Conservation (phyloP, 2,329 filamentous ascomycete genomes). For the Seiridium unicorne region DNA sequence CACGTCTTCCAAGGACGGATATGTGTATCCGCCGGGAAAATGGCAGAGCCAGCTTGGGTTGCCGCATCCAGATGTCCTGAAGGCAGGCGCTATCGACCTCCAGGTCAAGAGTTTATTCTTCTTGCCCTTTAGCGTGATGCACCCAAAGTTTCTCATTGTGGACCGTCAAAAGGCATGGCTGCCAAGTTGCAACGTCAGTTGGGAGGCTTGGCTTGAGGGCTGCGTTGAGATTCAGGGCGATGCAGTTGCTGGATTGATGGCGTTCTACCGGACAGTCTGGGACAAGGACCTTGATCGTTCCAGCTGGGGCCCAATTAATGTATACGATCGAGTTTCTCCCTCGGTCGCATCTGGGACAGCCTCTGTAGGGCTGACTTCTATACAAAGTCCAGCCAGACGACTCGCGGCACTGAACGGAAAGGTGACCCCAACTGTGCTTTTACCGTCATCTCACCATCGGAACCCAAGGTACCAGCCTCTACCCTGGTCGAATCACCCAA, state of each 20-base stretch:
- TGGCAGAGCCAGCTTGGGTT: slow-evolving; percentile 66
- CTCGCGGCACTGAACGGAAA: slow-evolving; percentile 13
- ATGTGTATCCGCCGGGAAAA: slow-evolving; percentile 54
- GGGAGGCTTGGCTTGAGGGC: slow-evolving; percentile 85
- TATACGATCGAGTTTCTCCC: background rate
- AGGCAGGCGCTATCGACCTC: slow-evolving; percentile 62
- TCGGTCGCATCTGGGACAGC: background rate
- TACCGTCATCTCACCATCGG: slow-evolving; percentile 72
- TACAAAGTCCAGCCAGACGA: slow-evolving; percentile 19
- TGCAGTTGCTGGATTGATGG: slow-evolving; percentile 58
- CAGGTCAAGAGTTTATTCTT: slow-evolving; percentile 77
- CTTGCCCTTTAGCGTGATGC: slow-evolving; percentile 80
- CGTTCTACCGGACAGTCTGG: slow-evolving; percentile 73
- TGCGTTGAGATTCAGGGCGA: slow-evolving; percentile 66
- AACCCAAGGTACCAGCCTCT: slow-evolving; percentile 64
- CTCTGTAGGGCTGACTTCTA: slow-evolving; percentile 14
- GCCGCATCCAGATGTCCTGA: slow-evolving; percentile 49
- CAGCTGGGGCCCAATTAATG: background rate
- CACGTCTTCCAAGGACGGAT: slow-evolving; percentile 60
- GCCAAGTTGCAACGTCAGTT: slow-evolving; percentile 82
- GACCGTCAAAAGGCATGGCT: slow-evolving; percentile 67
- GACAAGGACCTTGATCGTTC: slow-evolving; percentile 28
- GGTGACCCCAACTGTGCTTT: slow-evolving; percentile 55
- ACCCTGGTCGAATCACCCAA: slow-evolving; percentile 48
- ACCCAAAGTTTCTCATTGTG: slow-evolving; percentile 78